These are phyloP conservation scores for Arthrobotrys sinensis DNA, from an alignment of 2,329 filamentous ascomycete genomes.

Conservation along the genomic window DNA sequence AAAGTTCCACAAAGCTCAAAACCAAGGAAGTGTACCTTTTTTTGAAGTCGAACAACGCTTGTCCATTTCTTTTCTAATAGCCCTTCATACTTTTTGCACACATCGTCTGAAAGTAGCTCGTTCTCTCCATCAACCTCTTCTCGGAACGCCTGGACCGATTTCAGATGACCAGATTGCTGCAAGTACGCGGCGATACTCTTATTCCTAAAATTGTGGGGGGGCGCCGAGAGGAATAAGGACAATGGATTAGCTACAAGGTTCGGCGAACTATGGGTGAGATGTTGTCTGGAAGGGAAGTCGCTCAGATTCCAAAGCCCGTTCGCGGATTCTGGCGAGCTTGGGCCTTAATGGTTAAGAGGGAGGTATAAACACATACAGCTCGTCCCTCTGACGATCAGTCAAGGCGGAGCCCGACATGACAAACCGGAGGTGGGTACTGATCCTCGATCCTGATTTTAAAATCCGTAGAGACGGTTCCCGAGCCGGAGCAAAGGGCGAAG, in stretches of 20 bases:
- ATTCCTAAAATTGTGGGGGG: conserved; percentile 74
- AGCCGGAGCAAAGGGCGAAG: background rate
- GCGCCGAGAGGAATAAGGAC: background rate
- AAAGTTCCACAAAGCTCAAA: background rate
- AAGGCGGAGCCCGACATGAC: conserved; percentile 53
- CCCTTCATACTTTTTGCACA: conserved; percentile 93
- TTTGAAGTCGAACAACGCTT: conserved; percentile 91
- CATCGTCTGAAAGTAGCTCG: conserved; percentile 80
- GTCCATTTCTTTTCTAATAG: conserved; percentile 99
- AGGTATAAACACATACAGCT: conserved; percentile 46
- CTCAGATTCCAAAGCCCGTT: background rate
- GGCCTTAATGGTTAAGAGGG: background rate
- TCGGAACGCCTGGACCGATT: conserved; percentile 74
- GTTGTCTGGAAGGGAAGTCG: background rate
- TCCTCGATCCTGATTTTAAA: background rate
- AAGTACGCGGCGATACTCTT: conserved; percentile 95
- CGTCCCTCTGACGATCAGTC: conserved; percentile 59
- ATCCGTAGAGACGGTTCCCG: background rate
- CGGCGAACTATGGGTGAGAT: background rate
- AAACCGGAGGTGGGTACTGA: background rate
- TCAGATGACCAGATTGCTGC: conserved; percentile 79
- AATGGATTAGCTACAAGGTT: background rate
- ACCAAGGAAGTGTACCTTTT: conserved; percentile 77
- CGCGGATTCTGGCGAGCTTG: background rate
- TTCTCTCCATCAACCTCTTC: conserved; percentile 82